Evolutionary conservation across 192 early-diverging fungal genomes (phyloP).

Genomic region (Paraglomus occultum): DNA sequence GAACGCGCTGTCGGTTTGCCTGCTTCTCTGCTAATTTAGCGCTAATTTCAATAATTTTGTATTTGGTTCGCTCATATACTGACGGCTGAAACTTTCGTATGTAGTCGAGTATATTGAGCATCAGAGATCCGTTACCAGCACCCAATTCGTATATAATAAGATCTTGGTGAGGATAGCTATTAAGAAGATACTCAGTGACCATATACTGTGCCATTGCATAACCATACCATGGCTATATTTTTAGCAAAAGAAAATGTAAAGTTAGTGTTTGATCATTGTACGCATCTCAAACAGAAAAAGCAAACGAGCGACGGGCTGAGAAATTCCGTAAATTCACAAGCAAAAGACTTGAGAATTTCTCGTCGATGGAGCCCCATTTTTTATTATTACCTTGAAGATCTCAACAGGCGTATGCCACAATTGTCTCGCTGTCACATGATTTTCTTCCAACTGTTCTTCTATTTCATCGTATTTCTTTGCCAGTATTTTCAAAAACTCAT

Average conservation of each 20-base stretch:
- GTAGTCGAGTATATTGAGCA: constrained; percentile 90
- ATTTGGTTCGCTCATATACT: constrained; percentile 75
- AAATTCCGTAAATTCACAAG: constrained; percentile 2
- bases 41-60: constrained; percentile 94
- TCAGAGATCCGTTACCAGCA: constrained; percentile 95
- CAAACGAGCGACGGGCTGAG: not conserved
- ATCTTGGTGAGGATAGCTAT: constrained; percentile 55
- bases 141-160: constrained; percentile 95
- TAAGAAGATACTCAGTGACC: constrained; percentile 69
- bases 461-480: constrained; percentile 76
- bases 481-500: constrained; percentile 72
- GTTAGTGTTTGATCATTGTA: not conserved
- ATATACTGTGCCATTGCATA: constrained; percentile 89
- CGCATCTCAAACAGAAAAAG: constrained; percentile 3
- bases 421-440: constrained; percentile 77
- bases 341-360: not conserved
- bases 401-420: constrained; percentile 99
- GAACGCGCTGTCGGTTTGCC: constrained; percentile 49
- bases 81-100: constrained; percentile 73
- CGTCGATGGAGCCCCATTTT: not conserved
- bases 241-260: constrained; percentile 3
- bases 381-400: constrained; percentile 69
- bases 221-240: constrained; percentile 81
- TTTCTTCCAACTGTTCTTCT: constrained; percentile 72
- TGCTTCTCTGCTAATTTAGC: constrained; percentile 72